Percentiles rank a stretch among this genome's conserved stretches.
phyloP scores from a whole-genome alignment of 2,329 filamentous ascomycete species.

The Aspergillus intermedius region DNA sequence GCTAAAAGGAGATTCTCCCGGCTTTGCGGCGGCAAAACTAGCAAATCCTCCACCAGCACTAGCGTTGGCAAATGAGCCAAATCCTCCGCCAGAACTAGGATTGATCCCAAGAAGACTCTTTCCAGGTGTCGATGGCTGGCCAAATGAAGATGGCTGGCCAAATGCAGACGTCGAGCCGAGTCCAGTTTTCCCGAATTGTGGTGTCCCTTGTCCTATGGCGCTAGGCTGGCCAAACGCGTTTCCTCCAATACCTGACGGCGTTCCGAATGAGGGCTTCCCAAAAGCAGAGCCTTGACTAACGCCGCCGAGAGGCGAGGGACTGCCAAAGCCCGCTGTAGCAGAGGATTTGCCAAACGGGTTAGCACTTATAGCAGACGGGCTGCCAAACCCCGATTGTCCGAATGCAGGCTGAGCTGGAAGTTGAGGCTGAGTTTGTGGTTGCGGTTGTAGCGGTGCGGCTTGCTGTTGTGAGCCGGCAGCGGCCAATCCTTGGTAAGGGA shows the following conservation, averaged over 20 bases:
- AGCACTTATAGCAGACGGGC: slow-evolving; percentile 23
- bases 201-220: slow-evolving; percentile 21
- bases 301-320: slow-evolving; percentile 19
- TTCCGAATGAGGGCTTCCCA: slow-evolving; percentile 23
- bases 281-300: slow-evolving; percentile 18
- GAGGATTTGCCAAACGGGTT: slow-evolving; percentile 27
- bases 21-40: slow-evolving; percentile 17
- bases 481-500: slow-evolving; percentile 65
- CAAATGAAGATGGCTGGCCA: slow-evolving; percentile 26
- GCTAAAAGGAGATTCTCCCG: slow-evolving; percentile 15
- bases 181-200: slow-evolving; percentile 29
- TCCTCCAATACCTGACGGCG: slow-evolving; percentile 26
- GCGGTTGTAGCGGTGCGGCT: slow-evolving; percentile 17
- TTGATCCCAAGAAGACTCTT: slow-evolving; percentile 15
- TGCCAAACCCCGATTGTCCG: slow-evolving; percentile 21
- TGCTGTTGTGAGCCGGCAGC: slow-evolving; percentile 27
- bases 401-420: slow-evolving; percentile 18
- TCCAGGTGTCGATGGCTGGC: slow-evolving; percentile 24
- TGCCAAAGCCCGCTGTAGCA: slow-evolving; percentile 21
- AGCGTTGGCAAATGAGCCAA: slow-evolving; percentile 27
- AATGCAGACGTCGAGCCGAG: slow-evolving; percentile 24
- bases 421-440: slow-evolving; percentile 12
- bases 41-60: slow-evolving; percentile 21
- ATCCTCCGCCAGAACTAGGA: slow-evolving; percentile 22
- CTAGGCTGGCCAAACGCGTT: slow-evolving; percentile 30